A percentile compares a stretch with the other conserved stretches of the same genome.
Conservation (phyloP, 768 basidiomycete species). For the Tephrocybe sp. region DNA sequence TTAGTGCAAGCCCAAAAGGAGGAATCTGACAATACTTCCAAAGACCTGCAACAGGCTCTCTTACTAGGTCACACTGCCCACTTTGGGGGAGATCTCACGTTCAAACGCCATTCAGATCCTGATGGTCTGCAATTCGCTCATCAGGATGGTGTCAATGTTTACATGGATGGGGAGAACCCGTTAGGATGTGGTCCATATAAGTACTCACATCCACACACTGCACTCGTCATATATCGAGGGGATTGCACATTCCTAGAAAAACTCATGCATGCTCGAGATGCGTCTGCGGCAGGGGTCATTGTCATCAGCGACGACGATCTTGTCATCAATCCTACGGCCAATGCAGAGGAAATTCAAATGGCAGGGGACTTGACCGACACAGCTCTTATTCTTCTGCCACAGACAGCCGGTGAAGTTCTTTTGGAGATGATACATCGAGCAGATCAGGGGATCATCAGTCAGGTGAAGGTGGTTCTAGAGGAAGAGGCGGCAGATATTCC, state of each 20-base stretch:
- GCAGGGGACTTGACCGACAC: conserved; percentile 58
- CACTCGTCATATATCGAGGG: conserved; percentile 70
- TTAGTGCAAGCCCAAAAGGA: conserved; percentile 37
- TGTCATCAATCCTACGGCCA: conserved; percentile 65
- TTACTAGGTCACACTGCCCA: conserved; percentile 60
- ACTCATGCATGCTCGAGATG: conserved; percentile 60
- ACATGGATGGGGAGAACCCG: conserved; percentile 47
- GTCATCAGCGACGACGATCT: conserved; percentile 65
- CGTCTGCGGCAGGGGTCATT: conserved; percentile 76
- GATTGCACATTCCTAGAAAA: conserved; percentile 90
- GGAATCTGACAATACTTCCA: conserved; percentile 26
- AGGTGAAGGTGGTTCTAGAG: conserved; percentile 52
- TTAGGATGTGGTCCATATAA: conserved; percentile 61
- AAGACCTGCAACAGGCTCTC: conserved; percentile 47
- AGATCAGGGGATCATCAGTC: conserved; percentile 42
- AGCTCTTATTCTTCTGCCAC: conserved; percentile 57
- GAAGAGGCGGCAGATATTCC: conserved; percentile 24
- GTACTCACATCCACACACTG: conserved; percentile 42
- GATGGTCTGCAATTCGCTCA: conserved; percentile 43
- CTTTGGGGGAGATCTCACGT: conserved; percentile 66
- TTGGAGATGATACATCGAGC: conserved; percentile 52
- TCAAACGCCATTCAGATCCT: conserved; percentile 18
- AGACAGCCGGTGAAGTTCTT: conserved; percentile 49
- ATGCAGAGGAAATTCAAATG: conserved; percentile 48
- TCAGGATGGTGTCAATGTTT: conserved; percentile 52